Conservation (phyloP, 768 basidiomycete species). For the Serendipita vermifera region DNA sequence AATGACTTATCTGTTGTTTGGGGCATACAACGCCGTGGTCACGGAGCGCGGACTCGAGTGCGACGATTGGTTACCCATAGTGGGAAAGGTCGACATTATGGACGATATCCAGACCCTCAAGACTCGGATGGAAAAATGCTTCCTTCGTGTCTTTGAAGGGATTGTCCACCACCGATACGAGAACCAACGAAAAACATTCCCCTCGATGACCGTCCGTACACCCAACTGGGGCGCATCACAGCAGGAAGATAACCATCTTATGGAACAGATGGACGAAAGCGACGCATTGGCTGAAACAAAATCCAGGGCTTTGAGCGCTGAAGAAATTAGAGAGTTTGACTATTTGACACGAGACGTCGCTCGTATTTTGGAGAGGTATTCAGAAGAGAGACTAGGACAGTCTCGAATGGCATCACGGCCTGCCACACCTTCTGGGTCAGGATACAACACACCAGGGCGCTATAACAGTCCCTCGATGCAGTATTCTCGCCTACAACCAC, state of each 20-base stretch:
- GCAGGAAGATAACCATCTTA: slow-evolving; percentile 31
- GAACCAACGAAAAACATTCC: slow-evolving; percentile 24
- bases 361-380: slow-evolving; percentile 55
- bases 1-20: slow-evolving; percentile 82
- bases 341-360: slow-evolving; percentile 62
- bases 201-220: slow-evolving; percentile 22
- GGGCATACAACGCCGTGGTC: slow-evolving; percentile 64
- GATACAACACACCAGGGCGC: slow-evolving; percentile 27
- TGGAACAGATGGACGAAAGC: slow-evolving; percentile 42
- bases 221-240: slow-evolving; percentile 13
- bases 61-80: slow-evolving; percentile 81
- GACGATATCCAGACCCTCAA: slow-evolving; percentile 79
- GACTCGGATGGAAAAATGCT: slow-evolving; percentile 61
- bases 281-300: slow-evolving; percentile 19
- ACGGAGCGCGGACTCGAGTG: slow-evolving; percentile 65
- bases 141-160: slow-evolving; percentile 85
- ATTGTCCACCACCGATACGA: slow-evolving; percentile 37
- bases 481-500: neutral
- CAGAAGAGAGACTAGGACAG: slow-evolving; percentile 47
- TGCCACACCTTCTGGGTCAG: slow-evolving; percentile 43
- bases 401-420: slow-evolving; percentile 53
- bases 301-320: slow-evolving; percentile 44
- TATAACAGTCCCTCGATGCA: slow-evolving; percentile 18
- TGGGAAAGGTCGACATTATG: slow-evolving; percentile 56
- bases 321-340: slow-evolving; percentile 66